Base-by-base conservation (phyloP, 106 monocot species). In the Acorus calamus region DNA sequence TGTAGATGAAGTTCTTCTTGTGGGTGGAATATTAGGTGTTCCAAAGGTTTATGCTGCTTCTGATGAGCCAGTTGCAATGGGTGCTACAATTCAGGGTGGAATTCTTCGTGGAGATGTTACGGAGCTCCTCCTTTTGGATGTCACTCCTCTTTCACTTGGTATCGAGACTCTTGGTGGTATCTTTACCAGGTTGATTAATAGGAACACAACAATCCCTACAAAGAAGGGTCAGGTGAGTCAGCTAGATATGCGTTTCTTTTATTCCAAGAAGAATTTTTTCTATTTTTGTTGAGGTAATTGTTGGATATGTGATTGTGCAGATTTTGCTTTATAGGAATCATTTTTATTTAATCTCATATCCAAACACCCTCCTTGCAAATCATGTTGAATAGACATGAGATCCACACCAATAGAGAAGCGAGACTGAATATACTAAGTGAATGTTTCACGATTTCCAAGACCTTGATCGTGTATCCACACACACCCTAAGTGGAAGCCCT, bases 1-100 rank as follows among this genome's bases (percentile, higher is more conserved):
- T 2, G 78, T 86, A 3, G 91, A 91, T 64, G 91, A 91, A 65
- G 91, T 86, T 56, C 86, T 91, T 64, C 83, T 91, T 13, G 91
- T 91, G 11, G 91, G 86, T 70, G 91, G 86, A 7, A 91, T 91
- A n/a, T n/a, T n/a, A n/a, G 91, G 91, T 55, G 91, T 91, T 13
- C 83, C 91, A 14, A 91, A 83, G 70, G 75, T 91, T 49, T 86
- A 91, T 6, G 91, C n/a, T n/a, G n/a, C n/a, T n/a, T 91, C 48
- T 4, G 86, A 91, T 73, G 91, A 91, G 74, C 83, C 86, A 53
- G 86, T 91, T 58, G 91, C 86, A 13, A 73, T 84, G 81, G 91
- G 91, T 12, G 91, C 86, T 14, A 80, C 90, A 11, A 70, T 91
- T 70, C 86, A 86, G 70, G 90, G 86, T 62, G 86, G 86, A 5